Conservation (phyloP, 805 yeast species). For the Lachancea sp. region DNA sequence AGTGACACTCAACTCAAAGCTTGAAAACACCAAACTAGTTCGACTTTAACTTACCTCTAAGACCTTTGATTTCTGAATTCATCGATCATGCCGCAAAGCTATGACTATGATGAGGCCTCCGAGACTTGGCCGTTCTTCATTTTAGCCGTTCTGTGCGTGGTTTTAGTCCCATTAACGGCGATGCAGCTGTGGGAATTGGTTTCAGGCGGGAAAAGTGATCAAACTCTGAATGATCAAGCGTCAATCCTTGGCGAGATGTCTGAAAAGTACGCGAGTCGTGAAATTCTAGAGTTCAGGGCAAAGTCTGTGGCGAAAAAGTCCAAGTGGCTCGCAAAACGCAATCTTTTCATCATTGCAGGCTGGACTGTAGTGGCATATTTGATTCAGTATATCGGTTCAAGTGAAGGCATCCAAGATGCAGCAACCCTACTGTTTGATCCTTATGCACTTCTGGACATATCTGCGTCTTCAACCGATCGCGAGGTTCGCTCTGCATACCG, state of each 20-base stretch:
- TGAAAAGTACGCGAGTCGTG: constrained; percentile 16
- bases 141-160: constrained; percentile 61
- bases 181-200: constrained; percentile 24
- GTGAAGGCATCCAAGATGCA: constrained; percentile 42
- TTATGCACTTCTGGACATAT: constrained; percentile 73
- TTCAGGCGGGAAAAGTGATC: constrained; percentile 1
- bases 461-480: constrained; percentile 61
- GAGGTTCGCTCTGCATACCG: constrained; percentile 79
- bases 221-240: constrained; percentile 6
- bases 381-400: constrained; percentile 33
- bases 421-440: constrained; percentile 66
- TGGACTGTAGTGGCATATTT: constrained; percentile 53
- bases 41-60: neutral
- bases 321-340: constrained; percentile 17
- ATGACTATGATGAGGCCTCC: constrained; percentile 73
- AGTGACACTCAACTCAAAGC: neutral
- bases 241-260: constrained; percentile 14
- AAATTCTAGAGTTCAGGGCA: constrained; percentile 20
- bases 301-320: constrained; percentile 17
- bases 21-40: neutral
- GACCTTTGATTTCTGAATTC: neutral
- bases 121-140: constrained; percentile 93
- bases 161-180: constrained; percentile 59
- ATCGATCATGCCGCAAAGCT: constrained; percentile 28
- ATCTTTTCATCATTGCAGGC: constrained; percentile 39